phyloP scores from a whole-genome alignment of 1,284 basidiomycete genomes.

The Sporisorium iseilematis-ciliati region DNA sequence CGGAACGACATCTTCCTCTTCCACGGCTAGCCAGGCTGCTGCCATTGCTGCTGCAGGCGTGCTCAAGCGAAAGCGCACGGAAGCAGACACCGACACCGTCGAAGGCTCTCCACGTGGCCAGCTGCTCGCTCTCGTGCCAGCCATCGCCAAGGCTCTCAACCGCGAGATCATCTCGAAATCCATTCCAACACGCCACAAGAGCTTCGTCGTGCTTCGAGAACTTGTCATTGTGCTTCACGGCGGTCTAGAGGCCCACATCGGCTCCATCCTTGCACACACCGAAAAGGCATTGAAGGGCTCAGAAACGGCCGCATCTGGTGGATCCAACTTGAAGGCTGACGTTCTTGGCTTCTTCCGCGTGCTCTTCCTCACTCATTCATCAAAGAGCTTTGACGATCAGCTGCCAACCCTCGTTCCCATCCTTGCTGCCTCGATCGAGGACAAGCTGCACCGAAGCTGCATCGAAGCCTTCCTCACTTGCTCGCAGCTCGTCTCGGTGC shows the following conservation, averaged over 20 bases:
- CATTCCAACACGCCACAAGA: constrained; percentile 84
- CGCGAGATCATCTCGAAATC: constrained; percentile 89
- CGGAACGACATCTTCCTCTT: constrained; percentile 62
- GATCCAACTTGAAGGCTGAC: constrained; percentile 73
- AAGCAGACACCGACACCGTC: constrained; percentile 47
- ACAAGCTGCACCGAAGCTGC: constrained; percentile 71
- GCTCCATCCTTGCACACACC: constrained; percentile 72
- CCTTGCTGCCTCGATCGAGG: constrained; percentile 78
- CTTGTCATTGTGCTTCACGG: constrained; percentile 85
- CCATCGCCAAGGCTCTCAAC: constrained; percentile 83
- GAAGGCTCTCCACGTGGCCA: constrained; percentile 62
- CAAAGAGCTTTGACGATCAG: constrained; percentile 76
- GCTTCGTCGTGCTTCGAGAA: constrained; percentile 82
- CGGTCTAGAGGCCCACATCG: constrained; percentile 80
- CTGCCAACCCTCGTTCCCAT: constrained; percentile 79
- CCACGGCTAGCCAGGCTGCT: constrained; percentile 30
- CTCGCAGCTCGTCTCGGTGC: constrained; percentile 72
- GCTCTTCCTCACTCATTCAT: constrained; percentile 84
- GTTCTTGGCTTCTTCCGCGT: constrained; percentile 83
- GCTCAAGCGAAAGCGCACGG: constrained; percentile 69
- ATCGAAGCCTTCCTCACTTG: constrained; percentile 75
- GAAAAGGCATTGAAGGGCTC: constrained; percentile 69
- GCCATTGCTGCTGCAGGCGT: constrained; percentile 57
- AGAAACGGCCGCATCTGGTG: constrained; percentile 65
- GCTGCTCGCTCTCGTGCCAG: constrained; percentile 77